Evolutionary conservation across 2,329 filamentous ascomycete genomes (phyloP).

Genomic region (Sporothrix curviconia): DNA sequence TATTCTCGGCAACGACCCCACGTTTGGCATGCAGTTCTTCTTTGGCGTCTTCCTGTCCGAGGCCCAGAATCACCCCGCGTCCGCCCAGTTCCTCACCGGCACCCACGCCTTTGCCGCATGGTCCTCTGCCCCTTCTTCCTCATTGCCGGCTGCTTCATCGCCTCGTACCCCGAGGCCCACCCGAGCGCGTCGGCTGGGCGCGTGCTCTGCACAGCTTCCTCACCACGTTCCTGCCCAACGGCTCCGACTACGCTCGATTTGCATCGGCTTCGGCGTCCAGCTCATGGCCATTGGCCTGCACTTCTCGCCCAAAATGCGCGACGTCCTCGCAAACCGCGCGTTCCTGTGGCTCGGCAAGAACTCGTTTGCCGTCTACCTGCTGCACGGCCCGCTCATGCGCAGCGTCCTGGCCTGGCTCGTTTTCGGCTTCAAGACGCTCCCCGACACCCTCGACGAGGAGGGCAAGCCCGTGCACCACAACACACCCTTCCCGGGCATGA

Average conservation of each 20-base stretch:
- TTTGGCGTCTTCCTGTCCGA: slow-evolving; percentile 57
- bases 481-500: slow-evolving; percentile 28
- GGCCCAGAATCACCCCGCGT: slow-evolving; percentile 44
- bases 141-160: slow-evolving; percentile 47
- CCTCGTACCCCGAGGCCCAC: slow-evolving; percentile 53
- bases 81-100: slow-evolving; percentile 41
- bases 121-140: slow-evolving; percentile 46
- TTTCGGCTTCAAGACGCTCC: slow-evolving; percentile 38
- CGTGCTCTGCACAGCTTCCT: slow-evolving; percentile 37
- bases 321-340: slow-evolving; percentile 45
- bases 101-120: slow-evolving; percentile 36
- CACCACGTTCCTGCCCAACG: slow-evolving; percentile 37
- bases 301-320: slow-evolving; percentile 45
- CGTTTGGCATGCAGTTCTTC: slow-evolving; percentile 54
- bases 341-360: slow-evolving; percentile 58
- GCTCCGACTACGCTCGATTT: slow-evolving; percentile 40
- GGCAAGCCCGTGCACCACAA: slow-evolving; percentile 23
- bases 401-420: slow-evolving; percentile 55
- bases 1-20: slow-evolving; percentile 32
- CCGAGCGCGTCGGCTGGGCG: slow-evolving; percentile 50
- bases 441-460: slow-evolving; percentile 31
- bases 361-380: slow-evolving; percentile 58
- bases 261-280: slow-evolving; percentile 32
- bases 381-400: slow-evolving; percentile 56
- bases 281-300: slow-evolving; percentile 46